These are phyloP conservation scores for Gossypium arboreum DNA, from an alignment of 345 rosid genomes.

Conservation along the genomic window DNA sequence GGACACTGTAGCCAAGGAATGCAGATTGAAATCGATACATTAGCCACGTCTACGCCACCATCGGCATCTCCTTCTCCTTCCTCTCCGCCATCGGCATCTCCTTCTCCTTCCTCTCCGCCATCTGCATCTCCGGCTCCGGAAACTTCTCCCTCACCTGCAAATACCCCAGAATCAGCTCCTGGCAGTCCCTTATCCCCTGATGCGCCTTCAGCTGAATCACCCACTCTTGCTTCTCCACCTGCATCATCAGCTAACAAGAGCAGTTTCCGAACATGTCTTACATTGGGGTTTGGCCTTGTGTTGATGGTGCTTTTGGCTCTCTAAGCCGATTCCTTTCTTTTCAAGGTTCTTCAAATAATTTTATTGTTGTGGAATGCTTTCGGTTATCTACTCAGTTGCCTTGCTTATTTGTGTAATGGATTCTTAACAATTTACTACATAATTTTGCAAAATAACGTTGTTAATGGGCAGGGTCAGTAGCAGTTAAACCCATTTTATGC, in stretches of 20 bases:
- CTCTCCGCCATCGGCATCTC: slow-evolving; percentile 13
- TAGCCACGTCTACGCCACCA: slow-evolving; percentile 35
- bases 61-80: slow-evolving; percentile 17
- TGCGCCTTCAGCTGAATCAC: slow-evolving; percentile 24
- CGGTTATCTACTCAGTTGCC: background rate
- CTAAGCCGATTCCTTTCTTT: background rate
- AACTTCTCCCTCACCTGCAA: slow-evolving; percentile 2
- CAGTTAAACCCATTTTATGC: slow-evolving; percentile 2
- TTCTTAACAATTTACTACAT: background rate
- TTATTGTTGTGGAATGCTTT: background rate
- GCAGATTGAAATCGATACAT: slow-evolving; percentile 58
- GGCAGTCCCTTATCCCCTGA: slow-evolving; percentile 17
- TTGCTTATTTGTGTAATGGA: background rate
- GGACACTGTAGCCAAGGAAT: slow-evolving; percentile 78
- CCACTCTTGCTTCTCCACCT: slow-evolving; percentile 13
- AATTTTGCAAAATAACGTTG: slow-evolving; percentile 2
- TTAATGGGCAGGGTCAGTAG: background rate
- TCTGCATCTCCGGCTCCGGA: slow-evolving; percentile 4
- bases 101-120: slow-evolving; percentile 22
- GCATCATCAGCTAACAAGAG: slow-evolving; percentile 32
- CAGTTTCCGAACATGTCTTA: slow-evolving; percentile 14
- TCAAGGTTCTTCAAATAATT: background rate
- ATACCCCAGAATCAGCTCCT: slow-evolving; percentile 15
- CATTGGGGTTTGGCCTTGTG: slow-evolving; percentile 14
- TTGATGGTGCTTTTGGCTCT: slow-evolving; percentile 4